Evolutionary conservation across 257 asterid species (phyloP).

Genomic region (Cinchona pubescens): DNA sequence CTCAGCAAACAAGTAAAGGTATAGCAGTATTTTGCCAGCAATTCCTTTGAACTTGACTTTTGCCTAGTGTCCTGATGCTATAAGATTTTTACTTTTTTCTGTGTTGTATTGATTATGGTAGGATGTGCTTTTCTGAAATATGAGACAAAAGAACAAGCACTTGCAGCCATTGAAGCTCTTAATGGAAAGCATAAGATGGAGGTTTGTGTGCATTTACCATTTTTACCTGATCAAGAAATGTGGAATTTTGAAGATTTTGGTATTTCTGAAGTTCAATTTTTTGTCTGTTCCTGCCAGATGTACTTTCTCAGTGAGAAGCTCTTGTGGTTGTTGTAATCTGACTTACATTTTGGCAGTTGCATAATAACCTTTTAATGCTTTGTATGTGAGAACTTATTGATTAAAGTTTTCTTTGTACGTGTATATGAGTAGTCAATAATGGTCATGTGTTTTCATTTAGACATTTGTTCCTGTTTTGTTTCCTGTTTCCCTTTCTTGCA

Average conservation of each 20-base stretch:
- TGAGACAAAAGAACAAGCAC: constrained; percentile 86
- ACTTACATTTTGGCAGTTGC: background rate
- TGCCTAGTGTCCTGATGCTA: constrained; percentile 1
- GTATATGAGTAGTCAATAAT: background rate
- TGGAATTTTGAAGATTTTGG: background rate
- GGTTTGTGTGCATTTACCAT: constrained; percentile 46
- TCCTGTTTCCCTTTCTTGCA: background rate
- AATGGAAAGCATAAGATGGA: constrained; percentile 94
- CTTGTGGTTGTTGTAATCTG: background rate
- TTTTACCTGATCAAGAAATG: constrained; percentile 1
- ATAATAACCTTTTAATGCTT: background rate
- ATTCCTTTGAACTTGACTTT: constrained; percentile 9
- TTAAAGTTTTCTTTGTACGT: background rate
- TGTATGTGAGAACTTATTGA: background rate
- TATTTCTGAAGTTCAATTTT: background rate
- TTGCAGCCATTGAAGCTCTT: constrained; percentile 84
- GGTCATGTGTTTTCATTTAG: background rate
- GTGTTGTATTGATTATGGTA: constrained; percentile 24
- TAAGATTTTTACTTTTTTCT: constrained; percentile 5
- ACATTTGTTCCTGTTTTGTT: background rate
- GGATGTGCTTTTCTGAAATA: constrained; percentile 95
- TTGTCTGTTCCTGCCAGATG: background rate
- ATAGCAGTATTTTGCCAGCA: constrained; percentile 3
- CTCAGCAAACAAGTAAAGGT: constrained; percentile 96
- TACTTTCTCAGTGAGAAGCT: background rate